These are phyloP conservation scores for Hymenoscyphus salicellus DNA, from an alignment of 2,329 filamentous ascomycete genomes.

Conservation along the genomic window DNA sequence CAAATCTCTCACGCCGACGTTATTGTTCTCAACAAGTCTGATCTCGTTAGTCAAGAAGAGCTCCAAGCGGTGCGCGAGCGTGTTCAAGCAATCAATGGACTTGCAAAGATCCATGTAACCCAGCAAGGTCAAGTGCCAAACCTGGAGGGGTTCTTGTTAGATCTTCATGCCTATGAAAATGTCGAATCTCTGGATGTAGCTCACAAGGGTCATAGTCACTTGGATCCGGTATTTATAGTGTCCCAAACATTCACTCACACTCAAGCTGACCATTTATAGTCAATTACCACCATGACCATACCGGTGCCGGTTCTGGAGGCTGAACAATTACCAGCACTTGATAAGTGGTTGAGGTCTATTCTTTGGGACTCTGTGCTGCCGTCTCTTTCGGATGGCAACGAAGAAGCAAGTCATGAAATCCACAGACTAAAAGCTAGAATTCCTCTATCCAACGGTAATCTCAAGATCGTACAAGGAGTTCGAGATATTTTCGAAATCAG, in stretches of 20 bases:
- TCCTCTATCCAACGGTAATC: conserved; percentile 58
- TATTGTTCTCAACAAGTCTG: conserved; percentile 88
- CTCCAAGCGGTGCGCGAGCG: conserved; percentile 67
- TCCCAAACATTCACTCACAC: too few species aligned
- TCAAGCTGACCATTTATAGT: conserved; percentile 44
- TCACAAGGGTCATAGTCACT: conserved; percentile 79
- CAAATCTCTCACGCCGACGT: conserved; percentile 98
- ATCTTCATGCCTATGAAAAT: conserved; percentile 88
- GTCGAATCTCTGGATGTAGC: conserved; percentile 70
- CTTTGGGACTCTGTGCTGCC: conserved; percentile 77
- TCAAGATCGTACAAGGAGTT: conserved; percentile 85
- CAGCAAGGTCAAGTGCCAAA: conserved; percentile 74
- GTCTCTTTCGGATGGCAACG: not conserved
- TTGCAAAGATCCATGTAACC: conserved; percentile 81
- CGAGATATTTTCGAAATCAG: conserved; percentile 90
- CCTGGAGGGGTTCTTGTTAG: conserved; percentile 81
- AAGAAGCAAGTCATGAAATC: conserved; percentile 58
- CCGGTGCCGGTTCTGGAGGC: conserved; percentile 58
- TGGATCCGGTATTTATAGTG: conserved; percentile 69
- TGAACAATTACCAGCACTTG: conserved; percentile 61
- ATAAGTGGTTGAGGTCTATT: conserved; percentile 77
- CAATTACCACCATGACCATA: conserved; percentile 80
- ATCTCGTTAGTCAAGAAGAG: conserved; percentile 71
- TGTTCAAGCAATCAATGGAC: conserved; percentile 80
- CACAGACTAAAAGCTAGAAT: conserved; percentile 85